Evolutionary conservation across 2,329 filamentous ascomycete species (phyloP).

Genomic region (Fulvia fulva): DNA sequence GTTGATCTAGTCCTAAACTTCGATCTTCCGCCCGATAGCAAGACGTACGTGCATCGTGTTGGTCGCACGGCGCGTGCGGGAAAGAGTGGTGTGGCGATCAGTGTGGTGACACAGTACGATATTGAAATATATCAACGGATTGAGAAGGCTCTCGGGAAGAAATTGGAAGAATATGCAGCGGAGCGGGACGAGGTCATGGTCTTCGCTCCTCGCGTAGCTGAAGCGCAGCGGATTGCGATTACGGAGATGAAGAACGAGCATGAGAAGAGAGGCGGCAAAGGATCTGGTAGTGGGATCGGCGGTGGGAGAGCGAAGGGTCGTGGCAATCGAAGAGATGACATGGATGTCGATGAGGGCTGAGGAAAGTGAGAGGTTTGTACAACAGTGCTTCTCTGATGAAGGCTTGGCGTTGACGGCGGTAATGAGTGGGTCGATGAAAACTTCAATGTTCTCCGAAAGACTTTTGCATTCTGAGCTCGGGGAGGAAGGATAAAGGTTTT

Average conservation of each 20-base stretch:
- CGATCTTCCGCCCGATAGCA: constrained; percentile 77
- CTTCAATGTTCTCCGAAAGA: too few species aligned
- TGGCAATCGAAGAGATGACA: constrained; percentile 56
- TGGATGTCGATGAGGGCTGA: constrained; percentile 69
- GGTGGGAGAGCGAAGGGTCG: constrained; percentile 49
- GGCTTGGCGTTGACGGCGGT: not conserved
- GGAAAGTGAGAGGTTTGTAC: not conserved
- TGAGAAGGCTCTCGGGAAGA: constrained; percentile 75
- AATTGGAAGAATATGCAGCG: constrained; percentile 64
- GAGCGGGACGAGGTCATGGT: constrained; percentile 83
- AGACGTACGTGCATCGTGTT: constrained; percentile 88
- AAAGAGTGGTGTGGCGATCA: constrained; percentile 76
- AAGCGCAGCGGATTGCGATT: constrained; percentile 76
- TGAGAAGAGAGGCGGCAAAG: constrained; percentile 59
- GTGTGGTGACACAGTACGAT: constrained; percentile 82
- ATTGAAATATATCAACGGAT: constrained; percentile 76
- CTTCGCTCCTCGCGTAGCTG: constrained; percentile 70
- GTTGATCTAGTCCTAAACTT: constrained; percentile 85
- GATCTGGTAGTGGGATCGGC: constrained; percentile 48
- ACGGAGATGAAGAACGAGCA: constrained; percentile 76
- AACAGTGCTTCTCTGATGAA: not conserved
- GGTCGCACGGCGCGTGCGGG: constrained; percentile 84
- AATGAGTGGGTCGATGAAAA: not conserved
- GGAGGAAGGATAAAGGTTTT: not conserved
- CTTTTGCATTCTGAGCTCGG: not conserved